These are phyloP conservation scores for Bombardia bombarda DNA, from an alignment of 495 filamentous ascomycete species.

Conservation along the genomic window DNA sequence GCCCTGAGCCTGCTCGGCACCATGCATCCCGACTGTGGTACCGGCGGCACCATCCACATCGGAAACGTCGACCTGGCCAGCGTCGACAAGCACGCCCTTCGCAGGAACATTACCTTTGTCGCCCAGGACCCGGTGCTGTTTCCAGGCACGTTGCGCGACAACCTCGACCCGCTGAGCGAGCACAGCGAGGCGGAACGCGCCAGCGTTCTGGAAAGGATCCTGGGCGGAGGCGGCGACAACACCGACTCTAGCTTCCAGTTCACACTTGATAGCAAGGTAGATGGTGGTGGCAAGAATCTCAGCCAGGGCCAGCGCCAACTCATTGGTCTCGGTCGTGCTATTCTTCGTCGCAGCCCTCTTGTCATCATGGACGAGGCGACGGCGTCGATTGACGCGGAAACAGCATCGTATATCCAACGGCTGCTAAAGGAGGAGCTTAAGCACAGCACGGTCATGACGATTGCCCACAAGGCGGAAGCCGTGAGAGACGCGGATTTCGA, in stretches of 20 bases:
- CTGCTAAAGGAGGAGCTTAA: slow-evolving; percentile 66
- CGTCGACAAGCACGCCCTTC: slow-evolving; percentile 46
- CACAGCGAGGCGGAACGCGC: slow-evolving; percentile 38
- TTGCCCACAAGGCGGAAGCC: slow-evolving; percentile 76
- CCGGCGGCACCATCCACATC: slow-evolving; percentile 47
- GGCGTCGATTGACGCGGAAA: slow-evolving; percentile 75
- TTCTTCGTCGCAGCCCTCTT: slow-evolving; percentile 50
- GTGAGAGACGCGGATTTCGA: slow-evolving; percentile 70
- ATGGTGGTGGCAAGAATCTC: slow-evolving; percentile 51
- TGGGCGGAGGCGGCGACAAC: slow-evolving; percentile 17
- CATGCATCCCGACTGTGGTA: slow-evolving; percentile 35
- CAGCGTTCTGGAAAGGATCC: slow-evolving; percentile 34
- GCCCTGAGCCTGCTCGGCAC: slow-evolving; percentile 49
- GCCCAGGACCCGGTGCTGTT: slow-evolving; percentile 58
- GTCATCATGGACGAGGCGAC: slow-evolving; percentile 75
- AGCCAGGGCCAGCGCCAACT: slow-evolving; percentile 56
- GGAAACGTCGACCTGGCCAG: slow-evolving; percentile 43
- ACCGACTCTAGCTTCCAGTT: slow-evolving; percentile 12
- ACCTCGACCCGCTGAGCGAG: slow-evolving; percentile 45
- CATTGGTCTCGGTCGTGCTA: slow-evolving; percentile 49
- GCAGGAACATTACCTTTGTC: slow-evolving; percentile 50
- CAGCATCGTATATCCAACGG: slow-evolving; percentile 68
- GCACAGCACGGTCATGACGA: slow-evolving; percentile 76
- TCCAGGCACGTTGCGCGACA: slow-evolving; percentile 46
- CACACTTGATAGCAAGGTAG: slow-evolving; percentile 38